Evolutionary conservation across 2,329 filamentous ascomycete species (phyloP).

Genomic region (Ceratocystis huliohia): DNA sequence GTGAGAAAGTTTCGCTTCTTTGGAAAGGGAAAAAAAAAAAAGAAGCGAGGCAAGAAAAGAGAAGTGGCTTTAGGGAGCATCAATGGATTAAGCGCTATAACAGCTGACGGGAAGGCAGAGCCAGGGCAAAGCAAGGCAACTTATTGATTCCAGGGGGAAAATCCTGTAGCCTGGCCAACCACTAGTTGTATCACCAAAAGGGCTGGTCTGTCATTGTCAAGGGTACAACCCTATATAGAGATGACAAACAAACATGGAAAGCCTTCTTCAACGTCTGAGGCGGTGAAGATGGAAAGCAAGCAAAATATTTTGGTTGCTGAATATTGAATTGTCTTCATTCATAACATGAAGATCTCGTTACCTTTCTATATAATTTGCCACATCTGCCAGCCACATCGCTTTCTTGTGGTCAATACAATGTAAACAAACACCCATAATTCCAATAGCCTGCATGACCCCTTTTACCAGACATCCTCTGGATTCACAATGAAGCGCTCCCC

Average conservation of each 20-base stretch:
- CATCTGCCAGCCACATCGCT: background rate
- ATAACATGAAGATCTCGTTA: background rate
- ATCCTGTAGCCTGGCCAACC: slow-evolving; percentile 11
- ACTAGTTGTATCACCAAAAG: background rate
- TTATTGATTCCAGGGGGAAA: slow-evolving; percentile 9
- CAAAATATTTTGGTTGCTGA: too few species aligned
- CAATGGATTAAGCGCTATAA: slow-evolving; percentile 4
- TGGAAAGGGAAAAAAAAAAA: background rate
- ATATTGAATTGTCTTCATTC: too few species aligned
- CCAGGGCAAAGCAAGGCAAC: background rate
- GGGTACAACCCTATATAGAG: background rate
- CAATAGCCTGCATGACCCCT: background rate
- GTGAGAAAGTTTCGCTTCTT: background rate
- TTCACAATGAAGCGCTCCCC: slow-evolving; percentile 67
- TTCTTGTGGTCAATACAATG: too few species aligned
- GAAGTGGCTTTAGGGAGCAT: slow-evolving; percentile 3
- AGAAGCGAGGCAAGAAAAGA: background rate
- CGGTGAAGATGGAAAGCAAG: too few species aligned
- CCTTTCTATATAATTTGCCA: background rate
- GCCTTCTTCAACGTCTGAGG: too few species aligned
- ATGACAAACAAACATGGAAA: background rate
- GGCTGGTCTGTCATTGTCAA: background rate
- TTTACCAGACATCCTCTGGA: slow-evolving; percentile 73
- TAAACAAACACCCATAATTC: background rate
- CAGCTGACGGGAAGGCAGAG: background rate